Conservation (phyloP, 306 rosid genomes). For the Medicago lupulina region DNA sequence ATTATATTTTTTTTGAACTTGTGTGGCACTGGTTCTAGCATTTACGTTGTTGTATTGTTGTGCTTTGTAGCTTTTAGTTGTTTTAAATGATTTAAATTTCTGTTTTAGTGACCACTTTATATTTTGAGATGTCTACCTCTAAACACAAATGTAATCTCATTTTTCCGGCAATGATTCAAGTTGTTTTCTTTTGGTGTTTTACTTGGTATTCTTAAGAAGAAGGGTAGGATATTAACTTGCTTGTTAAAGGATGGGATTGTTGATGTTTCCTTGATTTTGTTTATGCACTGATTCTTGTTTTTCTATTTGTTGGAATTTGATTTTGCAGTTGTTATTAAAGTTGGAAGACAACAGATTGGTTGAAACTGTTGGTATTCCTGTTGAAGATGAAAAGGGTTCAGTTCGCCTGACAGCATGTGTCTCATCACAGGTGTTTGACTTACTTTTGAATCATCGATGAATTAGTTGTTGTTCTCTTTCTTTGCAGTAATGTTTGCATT, state of each 20-base stretch:
- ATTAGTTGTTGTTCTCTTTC: slow-evolving; percentile 27
- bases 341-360: slow-evolving; percentile 91
- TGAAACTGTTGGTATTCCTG: slow-evolving; percentile 98
- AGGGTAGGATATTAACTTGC: slow-evolving; percentile 36
- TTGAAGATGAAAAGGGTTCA: slow-evolving; percentile 59
- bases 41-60: background rate
- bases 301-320: slow-evolving; percentile 17
- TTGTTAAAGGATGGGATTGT: slow-evolving; percentile 26
- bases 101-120: slow-evolving; percentile 28
- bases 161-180: slow-evolving; percentile 15
- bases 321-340: slow-evolving; percentile 81
- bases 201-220: slow-evolving; percentile 11
- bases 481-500: slow-evolving; percentile 26
- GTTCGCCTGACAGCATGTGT: slow-evolving; percentile 95
- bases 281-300: background rate
- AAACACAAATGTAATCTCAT: background rate
- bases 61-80: slow-evolving; percentile 2
- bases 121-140: slow-evolving; percentile 8
- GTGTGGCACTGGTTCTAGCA: background rate
- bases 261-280: slow-evolving; percentile 5
- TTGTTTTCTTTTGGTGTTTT: slow-evolving; percentile 12
- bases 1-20: background rate
- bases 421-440: slow-evolving; percentile 80
- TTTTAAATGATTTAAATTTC: slow-evolving; percentile 16
- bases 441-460: slow-evolving; percentile 28